A percentile compares a stretch with the other conserved stretches of the same genome.
These are phyloP conservation scores for Cronartium quercuum DNA, from an alignment of 1,284 basidiomycete genomes.

Conservation along the genomic window DNA sequence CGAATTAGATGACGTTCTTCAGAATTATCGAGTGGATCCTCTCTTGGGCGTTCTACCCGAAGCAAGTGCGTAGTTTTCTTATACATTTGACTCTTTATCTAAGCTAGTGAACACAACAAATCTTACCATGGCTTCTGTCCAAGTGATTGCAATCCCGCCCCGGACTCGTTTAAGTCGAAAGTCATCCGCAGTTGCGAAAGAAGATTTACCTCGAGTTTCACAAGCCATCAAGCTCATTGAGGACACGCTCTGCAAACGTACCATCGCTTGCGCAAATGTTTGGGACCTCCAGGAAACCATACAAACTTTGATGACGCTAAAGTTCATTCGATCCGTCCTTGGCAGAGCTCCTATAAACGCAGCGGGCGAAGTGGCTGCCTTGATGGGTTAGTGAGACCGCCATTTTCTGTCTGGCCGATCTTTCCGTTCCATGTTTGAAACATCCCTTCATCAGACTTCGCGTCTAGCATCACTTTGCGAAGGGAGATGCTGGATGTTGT, in stretches of 20 bases:
- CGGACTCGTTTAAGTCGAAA: background rate
- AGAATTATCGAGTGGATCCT: constrained; percentile 33
- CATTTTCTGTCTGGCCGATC: background rate
- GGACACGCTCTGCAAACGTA: constrained; percentile 16
- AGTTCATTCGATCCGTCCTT: constrained; percentile 26
- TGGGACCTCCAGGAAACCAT: constrained; percentile 20
- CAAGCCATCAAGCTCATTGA: constrained; percentile 24
- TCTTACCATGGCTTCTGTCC: background rate
- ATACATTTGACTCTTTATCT: background rate
- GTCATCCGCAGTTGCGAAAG: background rate
- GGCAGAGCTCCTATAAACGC: constrained; percentile 22
- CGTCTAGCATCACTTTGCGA: constrained; percentile 66
- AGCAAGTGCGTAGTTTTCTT: constrained; percentile 20
- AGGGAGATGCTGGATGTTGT: constrained; percentile 58
- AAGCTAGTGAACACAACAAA: background rate
- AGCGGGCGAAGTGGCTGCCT: constrained; percentile 29
- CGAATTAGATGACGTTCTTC: constrained; percentile 33
- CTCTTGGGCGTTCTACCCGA: constrained; percentile 37
- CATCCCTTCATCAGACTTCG: constrained; percentile 54
- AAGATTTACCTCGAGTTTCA: constrained; percentile 26
- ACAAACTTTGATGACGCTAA: constrained; percentile 27
- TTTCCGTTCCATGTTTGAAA: background rate
- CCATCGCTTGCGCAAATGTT: constrained; percentile 19
- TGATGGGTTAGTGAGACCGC: constrained; percentile 17
- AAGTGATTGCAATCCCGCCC: constrained; percentile 35